Conservation (phyloP, 2,329 filamentous ascomycete genomes). For the Verticillium nubilum region DNA sequence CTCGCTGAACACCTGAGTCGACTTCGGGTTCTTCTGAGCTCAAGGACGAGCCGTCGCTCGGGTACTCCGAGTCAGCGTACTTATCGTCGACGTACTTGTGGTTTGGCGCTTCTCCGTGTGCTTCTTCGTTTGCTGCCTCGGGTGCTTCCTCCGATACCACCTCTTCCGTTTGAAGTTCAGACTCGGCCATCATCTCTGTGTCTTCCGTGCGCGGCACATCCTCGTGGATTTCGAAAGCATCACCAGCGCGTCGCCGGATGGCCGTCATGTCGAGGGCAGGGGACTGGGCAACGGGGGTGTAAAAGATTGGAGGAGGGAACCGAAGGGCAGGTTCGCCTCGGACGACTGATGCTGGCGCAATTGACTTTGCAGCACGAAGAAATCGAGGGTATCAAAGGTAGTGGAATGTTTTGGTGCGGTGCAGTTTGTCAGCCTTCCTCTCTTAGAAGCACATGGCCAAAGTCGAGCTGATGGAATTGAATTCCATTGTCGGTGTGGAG, state of each 20-base stretch:
- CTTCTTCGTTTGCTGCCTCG: slow-evolving; percentile 32
- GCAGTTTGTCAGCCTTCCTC: background rate
- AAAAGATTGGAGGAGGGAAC: background rate
- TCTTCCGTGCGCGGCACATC: slow-evolving; percentile 43
- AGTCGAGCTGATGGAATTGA: background rate
- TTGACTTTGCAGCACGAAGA: background rate
- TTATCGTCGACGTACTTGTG: slow-evolving; percentile 4
- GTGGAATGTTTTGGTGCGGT: background rate
- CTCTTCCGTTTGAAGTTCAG: slow-evolving; percentile 27
- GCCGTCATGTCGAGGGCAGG: background rate
- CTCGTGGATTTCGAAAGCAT: slow-evolving; percentile 43
- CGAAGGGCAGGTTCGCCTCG: background rate
- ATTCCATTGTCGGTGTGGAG: slow-evolving; percentile 4
- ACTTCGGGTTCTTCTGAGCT: slow-evolving; percentile 53
- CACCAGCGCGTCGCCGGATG: slow-evolving; percentile 19
- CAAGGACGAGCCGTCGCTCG: slow-evolving; percentile 37
- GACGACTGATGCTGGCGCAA: background rate
- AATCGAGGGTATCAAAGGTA: background rate
- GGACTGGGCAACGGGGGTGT: background rate
- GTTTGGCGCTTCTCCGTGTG: slow-evolving; percentile 27
- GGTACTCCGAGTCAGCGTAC: slow-evolving; percentile 16
- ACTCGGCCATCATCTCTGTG: slow-evolving; percentile 43
- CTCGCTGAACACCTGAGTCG: slow-evolving; percentile 67
- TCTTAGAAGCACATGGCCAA: background rate
- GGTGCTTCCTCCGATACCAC: slow-evolving; percentile 32